Evolutionary conservation across 805 yeast genomes (phyloP).

Genomic region (Pichia cabralensis): DNA sequence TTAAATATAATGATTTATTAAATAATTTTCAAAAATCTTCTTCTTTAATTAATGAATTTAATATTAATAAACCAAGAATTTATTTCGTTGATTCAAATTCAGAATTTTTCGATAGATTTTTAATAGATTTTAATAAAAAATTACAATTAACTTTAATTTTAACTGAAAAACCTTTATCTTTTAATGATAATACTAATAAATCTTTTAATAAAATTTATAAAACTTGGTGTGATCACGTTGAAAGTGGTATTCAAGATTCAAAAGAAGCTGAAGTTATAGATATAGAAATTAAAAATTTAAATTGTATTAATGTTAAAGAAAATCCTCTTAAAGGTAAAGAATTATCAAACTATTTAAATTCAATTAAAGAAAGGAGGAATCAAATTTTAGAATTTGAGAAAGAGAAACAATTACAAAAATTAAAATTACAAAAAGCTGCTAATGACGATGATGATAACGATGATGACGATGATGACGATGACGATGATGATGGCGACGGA

Average conservation of each 20-base stretch:
- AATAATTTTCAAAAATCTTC: too few relatives aligned
- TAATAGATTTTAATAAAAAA: constrained; percentile 59
- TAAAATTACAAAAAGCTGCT: constrained; percentile 22
- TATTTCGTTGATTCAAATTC: constrained; percentile 69
- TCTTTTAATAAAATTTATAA: constrained; percentile 3
- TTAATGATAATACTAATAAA: constrained; percentile 17
- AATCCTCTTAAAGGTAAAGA: constrained; percentile 43
- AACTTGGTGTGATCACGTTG: constrained; percentile 9
- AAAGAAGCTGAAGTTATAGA: constrained; percentile 59
- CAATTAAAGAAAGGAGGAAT: constrained; percentile 37
- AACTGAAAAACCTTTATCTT: constrained; percentile 64
- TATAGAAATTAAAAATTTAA: constrained; percentile 28
- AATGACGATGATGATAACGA: constrained; percentile 13
- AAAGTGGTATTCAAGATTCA: constrained; percentile 33
- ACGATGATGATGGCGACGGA: neutral
- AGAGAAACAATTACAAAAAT: constrained; percentile 17
- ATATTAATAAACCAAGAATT: constrained; percentile 53
- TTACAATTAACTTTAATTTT: constrained; percentile 62
- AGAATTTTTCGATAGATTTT: too few relatives aligned
- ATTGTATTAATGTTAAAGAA: constrained; percentile 33
- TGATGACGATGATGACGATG: constrained; percentile 25
- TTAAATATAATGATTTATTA: constrained; percentile 45
- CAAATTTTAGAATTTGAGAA: constrained; percentile 25
- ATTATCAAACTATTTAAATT: constrained; percentile 35
- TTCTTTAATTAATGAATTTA: constrained; percentile 24